Conservation (phyloP, 768 basidiomycete genomes). For the Arthromyces matolae region DNA sequence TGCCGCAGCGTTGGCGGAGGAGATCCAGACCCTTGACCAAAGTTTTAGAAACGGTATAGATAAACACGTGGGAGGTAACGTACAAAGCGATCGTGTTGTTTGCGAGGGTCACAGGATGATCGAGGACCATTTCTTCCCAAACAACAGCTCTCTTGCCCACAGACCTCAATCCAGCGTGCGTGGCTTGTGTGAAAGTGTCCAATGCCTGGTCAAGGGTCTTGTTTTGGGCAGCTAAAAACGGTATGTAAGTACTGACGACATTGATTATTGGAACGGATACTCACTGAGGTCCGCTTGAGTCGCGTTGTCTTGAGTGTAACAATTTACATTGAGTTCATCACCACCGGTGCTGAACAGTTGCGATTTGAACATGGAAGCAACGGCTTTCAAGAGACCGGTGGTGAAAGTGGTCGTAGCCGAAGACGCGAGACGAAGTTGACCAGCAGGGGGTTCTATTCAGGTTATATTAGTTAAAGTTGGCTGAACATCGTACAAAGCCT, state of each 20-base stretch:
- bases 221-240: constrained; percentile 26
- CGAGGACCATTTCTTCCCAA: constrained; percentile 78
- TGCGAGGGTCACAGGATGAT: constrained; percentile 43
- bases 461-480: not conserved
- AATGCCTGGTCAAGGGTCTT: constrained; percentile 65
- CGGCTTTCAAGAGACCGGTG: constrained; percentile 45
- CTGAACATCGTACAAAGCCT: not conserved
- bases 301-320: constrained; percentile 56
- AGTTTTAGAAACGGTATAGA: not conserved
- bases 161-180: constrained; percentile 51
- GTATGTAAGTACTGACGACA: not conserved
- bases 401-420: constrained; percentile 59
- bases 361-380: constrained; percentile 49
- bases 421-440: constrained; percentile 73
- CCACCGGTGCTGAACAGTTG: constrained; percentile 76
- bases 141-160: constrained; percentile 75
- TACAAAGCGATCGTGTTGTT: constrained; percentile 59
- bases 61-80: constrained; percentile 13
- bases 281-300: constrained; percentile 53
- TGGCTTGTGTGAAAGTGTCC: constrained; percentile 53
- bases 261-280: constrained; percentile 11
- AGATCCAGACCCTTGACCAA: constrained; percentile 64
- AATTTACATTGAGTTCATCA: constrained; percentile 71
- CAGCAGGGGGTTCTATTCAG: constrained; percentile 68
- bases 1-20: constrained; percentile 52